A percentile compares a stretch with the other conserved stretches of the same genome.
Conservation (phyloP, 805 yeast species). For the Ogataea thermomethanolica region DNA sequence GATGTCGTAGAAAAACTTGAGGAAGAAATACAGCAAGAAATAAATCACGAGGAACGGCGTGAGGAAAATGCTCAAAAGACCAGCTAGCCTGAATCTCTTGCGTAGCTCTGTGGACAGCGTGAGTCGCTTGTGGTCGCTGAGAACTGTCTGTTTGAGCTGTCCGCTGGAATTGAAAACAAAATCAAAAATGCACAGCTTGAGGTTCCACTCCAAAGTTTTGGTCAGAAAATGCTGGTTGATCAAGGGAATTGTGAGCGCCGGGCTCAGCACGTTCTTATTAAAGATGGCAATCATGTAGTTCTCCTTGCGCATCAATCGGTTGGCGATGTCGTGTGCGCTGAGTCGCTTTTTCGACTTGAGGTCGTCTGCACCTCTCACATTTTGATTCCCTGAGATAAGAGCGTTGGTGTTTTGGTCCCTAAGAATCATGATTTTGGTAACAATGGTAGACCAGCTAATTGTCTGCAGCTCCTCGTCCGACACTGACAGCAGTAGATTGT, state of each 20-base stretch:
- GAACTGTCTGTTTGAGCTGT: conserved; percentile 65
- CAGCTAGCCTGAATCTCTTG: conserved; percentile 83
- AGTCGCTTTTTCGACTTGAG: conserved; percentile 68
- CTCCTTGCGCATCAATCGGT: conserved; percentile 92
- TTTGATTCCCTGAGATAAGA: conserved; percentile 41
- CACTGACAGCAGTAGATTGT: conserved; percentile 64
- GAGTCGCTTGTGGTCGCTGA: conserved; percentile 68
- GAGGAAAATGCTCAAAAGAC: conserved; percentile 72
- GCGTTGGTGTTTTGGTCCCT: conserved; percentile 87
- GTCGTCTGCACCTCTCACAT: conserved; percentile 41
- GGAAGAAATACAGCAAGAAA: conserved; percentile 77
- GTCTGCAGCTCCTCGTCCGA: conserved; percentile 85
- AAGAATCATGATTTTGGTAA: conserved; percentile 66
- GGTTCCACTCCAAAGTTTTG: conserved; percentile 90
- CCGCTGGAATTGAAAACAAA: conserved; percentile 82
- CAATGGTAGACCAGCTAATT: conserved; percentile 87
- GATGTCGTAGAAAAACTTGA: conserved; percentile 89
- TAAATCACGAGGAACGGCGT: conserved; percentile 87
- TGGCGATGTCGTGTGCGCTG: conserved; percentile 93
- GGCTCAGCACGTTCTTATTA: conserved; percentile 70
- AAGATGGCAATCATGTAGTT: conserved; percentile 89
- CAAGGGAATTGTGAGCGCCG: conserved; percentile 47
- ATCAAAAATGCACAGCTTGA: conserved; percentile 82
- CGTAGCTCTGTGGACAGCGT: conserved; percentile 64
- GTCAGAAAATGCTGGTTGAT: conserved; percentile 49